Evolutionary conservation across 2,329 filamentous ascomycete species (phyloP), one percentile per base, ranked within the genome.

Genomic region (Xylariaceae sp.): DNA sequence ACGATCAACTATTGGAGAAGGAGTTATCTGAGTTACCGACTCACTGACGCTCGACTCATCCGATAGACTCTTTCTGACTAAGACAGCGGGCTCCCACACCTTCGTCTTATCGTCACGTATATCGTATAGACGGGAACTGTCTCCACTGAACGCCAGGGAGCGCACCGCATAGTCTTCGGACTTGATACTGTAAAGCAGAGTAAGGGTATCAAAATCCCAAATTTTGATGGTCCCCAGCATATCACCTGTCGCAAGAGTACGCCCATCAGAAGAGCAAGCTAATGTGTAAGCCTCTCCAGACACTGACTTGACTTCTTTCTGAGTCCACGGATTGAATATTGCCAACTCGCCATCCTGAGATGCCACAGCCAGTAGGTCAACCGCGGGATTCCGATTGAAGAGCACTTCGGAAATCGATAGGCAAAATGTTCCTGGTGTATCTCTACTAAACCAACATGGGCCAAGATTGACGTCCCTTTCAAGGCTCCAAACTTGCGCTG

Each of bases 351-450:
- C 44, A 19, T 42, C 44, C 25, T 47, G 39, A 8, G 33, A 37
- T 6, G 44, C 36, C 4, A 42, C 44, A 5, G 44, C 44, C 19
- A 47, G 44, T n/a, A 38, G 38, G 33, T 47, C 44, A 12, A 39
- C 44, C 11, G 44, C 27, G n/a, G 44, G 44, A 12, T 47, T 42
- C 8, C 23, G 44, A 14, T 47, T 47, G 39, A 47, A 47, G 23
- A 42, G 38, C 29, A 47, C 39, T 27, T 41, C 32, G 5, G 38
- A 47, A 22, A 35, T 33, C 16, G 44, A 16, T 17, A 35, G 16
- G 25, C 23, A 35, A 8, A 21, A n/a, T 34, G 23, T 20, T n/a
- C 40, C 37, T 20, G 37, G 37, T 32, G 22, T 45, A 16, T 45
- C 42, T 27, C 42, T 36, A 16, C 25, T 45, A 29, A 40, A 45